Percentiles rank a stretch among this genome's conserved stretches.
phyloP scores from a whole-genome alignment of 805 yeast genomes.

The Cyberlindnera lachancei region DNA sequence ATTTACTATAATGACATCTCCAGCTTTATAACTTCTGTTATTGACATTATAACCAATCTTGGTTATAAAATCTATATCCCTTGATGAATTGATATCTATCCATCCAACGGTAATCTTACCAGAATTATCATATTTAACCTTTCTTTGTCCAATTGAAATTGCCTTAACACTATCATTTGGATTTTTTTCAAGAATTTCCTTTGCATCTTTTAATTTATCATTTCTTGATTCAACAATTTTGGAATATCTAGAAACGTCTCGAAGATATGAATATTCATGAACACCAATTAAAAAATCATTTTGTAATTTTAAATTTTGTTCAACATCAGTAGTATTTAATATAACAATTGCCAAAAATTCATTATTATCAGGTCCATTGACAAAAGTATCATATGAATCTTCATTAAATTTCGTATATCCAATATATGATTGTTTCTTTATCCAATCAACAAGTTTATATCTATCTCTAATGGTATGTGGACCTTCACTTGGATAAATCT shows the following conservation, averaged over 20 bases:
- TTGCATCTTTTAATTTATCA: constrained; percentile 37
- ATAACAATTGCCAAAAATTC: constrained; percentile 13
- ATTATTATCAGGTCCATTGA: constrained; percentile 5
- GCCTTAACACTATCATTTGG: constrained; percentile 32
- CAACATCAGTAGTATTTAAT: constrained; percentile 4
- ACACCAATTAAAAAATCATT: constrained; percentile 13
- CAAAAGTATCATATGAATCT: constrained; percentile 2
- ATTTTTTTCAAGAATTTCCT: constrained; percentile 35
- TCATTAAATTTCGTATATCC: constrained; percentile 41
- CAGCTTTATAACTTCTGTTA: constrained; percentile 30
- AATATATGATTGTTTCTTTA: constrained; percentile 39
- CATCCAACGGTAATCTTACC: constrained; percentile 39
- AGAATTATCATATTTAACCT: constrained; percentile 38
- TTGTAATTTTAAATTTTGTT: constrained; percentile 21
- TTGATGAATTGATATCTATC: constrained; percentile 34
- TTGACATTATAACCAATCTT: constrained; percentile 15
- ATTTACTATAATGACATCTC: constrained; percentile 51
- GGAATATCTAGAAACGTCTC: constrained; percentile 28
- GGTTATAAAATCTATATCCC: constrained; percentile 3
- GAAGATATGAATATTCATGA: constrained; percentile 36
- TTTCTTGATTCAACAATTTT: constrained; percentile 31
- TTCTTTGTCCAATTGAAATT: constrained; percentile 39
- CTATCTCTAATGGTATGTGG: constrained; percentile 55
- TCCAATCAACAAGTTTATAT: constrained; percentile 40
- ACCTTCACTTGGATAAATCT: constrained; percentile 51